phyloP scores from a whole-genome alignment of 1,284 basidiomycete genomes.

The Acaromyces ingoldii region DNA sequence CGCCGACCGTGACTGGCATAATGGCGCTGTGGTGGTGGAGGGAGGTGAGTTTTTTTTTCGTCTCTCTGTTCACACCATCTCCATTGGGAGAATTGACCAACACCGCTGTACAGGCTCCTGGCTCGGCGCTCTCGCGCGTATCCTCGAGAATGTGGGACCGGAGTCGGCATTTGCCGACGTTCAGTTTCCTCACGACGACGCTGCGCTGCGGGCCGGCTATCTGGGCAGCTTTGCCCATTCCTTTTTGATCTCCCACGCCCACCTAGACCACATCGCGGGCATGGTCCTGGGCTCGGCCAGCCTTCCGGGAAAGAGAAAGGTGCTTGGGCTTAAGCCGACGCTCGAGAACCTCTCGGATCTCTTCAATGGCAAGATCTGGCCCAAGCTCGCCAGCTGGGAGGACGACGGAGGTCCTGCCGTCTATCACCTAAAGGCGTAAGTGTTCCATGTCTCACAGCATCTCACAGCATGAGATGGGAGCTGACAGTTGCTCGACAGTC shows the following conservation, averaged over 20 bases:
- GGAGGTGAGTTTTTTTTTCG: constrained; percentile 32
- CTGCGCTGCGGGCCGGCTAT: constrained; percentile 35
- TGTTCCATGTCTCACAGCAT: too few species aligned
- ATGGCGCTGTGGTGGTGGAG: constrained; percentile 50
- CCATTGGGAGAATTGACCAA: neutral
- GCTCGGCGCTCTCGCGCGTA: constrained; percentile 40
- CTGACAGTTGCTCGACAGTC: too few species aligned
- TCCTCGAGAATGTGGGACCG: constrained; percentile 35
- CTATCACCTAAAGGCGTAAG: constrained; percentile 36
- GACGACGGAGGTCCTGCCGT: constrained; percentile 51
- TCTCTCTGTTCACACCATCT: neutral
- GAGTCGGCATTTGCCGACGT: constrained; percentile 35
- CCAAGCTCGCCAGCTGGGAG: constrained; percentile 70
- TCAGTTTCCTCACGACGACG: constrained; percentile 27
- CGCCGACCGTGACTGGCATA: constrained; percentile 38
- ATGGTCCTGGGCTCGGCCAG: constrained; percentile 71
- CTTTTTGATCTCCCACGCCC: constrained; percentile 51
- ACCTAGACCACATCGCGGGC: constrained; percentile 72
- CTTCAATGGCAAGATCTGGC: constrained; percentile 76
- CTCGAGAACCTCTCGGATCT: constrained; percentile 66
- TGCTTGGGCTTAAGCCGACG: constrained; percentile 62
- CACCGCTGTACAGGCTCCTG: constrained; percentile 24
- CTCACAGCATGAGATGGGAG: too few species aligned
- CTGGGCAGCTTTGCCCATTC: constrained; percentile 40
- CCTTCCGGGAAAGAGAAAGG: constrained; percentile 62